These are phyloP conservation scores for Limnanthes douglasii DNA, from an alignment of 345 rosid species.

Conservation along the genomic window DNA sequence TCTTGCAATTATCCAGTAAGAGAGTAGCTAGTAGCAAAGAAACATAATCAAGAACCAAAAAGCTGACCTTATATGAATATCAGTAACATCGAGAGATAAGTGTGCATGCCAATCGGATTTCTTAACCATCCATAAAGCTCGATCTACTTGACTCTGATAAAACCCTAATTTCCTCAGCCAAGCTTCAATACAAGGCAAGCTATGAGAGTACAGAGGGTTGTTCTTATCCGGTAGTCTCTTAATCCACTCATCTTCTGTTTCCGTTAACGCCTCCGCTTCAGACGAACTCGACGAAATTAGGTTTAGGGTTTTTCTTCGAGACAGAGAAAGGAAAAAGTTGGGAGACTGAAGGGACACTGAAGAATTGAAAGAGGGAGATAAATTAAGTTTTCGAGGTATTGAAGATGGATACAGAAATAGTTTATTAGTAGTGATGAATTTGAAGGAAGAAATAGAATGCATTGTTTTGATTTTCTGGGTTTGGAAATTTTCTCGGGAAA, in stretches of 20 bases:
- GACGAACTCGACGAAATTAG: slow-evolving; percentile 34
- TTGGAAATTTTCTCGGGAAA: too few species aligned
- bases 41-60: too few species aligned
- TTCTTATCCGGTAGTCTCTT: slow-evolving; percentile 62
- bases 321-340: slow-evolving; percentile 6
- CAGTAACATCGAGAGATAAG: slow-evolving; percentile 73
- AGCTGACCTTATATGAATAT: slow-evolving; percentile 80
- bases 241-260: slow-evolving; percentile 68
- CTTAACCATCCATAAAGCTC: slow-evolving; percentile 64
- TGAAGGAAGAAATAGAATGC: too few species aligned
- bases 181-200: slow-evolving; percentile 85
- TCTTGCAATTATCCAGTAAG: slow-evolving; percentile 75
- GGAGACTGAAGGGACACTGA: too few species aligned
- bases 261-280: slow-evolving; percentile 39
- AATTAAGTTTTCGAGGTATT: too few species aligned
- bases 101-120: slow-evolving; percentile 88
- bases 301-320: slow-evolving; percentile 10
- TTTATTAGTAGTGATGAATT: too few species aligned
- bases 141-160: slow-evolving; percentile 56
- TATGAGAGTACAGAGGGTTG: slow-evolving; percentile 80
- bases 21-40: slow-evolving; percentile 73
- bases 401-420: too few species aligned
- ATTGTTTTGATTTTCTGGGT: too few species aligned
- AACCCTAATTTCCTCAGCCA: slow-evolving; percentile 75
- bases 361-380: too few species aligned